Conservation (phyloP, 768 basidiomycete species). For the Zangia roseola region DNA sequence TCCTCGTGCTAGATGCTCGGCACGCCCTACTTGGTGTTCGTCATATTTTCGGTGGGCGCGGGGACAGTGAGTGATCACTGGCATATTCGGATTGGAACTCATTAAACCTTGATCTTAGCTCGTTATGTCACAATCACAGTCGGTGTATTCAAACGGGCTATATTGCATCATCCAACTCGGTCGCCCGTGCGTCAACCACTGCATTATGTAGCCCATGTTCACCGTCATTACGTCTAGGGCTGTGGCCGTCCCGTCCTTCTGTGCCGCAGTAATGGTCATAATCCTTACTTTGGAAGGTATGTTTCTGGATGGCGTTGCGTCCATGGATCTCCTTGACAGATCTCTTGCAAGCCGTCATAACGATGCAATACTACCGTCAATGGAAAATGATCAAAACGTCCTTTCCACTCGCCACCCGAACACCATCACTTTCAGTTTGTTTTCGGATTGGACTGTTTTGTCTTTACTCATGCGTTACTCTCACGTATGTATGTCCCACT, state of each 20-base stretch:
- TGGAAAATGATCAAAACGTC: constrained; percentile 37
- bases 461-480: constrained; percentile 41
- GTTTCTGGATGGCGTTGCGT: neutral
- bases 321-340: neutral
- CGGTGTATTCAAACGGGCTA: constrained; percentile 40
- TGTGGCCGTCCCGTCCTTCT: constrained; percentile 44
- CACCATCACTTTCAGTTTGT: constrained; percentile 36
- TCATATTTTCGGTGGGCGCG: constrained; percentile 39
- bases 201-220: constrained; percentile 8
- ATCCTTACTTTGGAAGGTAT: constrained; percentile 49
- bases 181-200: constrained; percentile 36
- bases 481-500: constrained; percentile 36
- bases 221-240: constrained; percentile 23
- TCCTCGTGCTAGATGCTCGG: constrained; percentile 32
- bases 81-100: constrained; percentile 8
- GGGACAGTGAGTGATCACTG: constrained; percentile 35
- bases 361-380: constrained; percentile 41
- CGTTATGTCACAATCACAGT: constrained; percentile 12
- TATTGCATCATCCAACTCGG: constrained; percentile 44
- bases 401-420: constrained; percentile 41
- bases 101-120: constrained; percentile 19
- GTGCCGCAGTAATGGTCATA: constrained; percentile 37
- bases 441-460: constrained; percentile 45
- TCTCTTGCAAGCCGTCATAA: constrained; percentile 38
- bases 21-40: constrained; percentile 42